phyloP scores from a whole-genome alignment of 768 basidiomycete species.

The Suillus luteus region DNA sequence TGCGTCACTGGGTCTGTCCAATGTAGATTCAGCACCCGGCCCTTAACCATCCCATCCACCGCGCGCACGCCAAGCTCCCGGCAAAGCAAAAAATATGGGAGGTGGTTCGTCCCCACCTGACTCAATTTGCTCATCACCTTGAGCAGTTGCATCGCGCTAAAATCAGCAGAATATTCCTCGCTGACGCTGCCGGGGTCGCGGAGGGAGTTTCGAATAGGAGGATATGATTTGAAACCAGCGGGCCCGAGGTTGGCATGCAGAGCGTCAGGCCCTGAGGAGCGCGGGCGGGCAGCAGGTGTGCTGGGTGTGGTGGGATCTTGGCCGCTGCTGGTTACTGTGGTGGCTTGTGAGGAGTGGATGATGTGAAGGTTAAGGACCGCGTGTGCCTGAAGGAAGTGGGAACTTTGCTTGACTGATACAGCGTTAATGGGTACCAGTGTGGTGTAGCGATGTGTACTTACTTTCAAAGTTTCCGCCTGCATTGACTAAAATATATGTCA shows the following conservation, averaged over 20 bases:
- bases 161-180: conserved; percentile 62
- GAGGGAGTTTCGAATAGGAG: conserved; percentile 35
- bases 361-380: conserved; percentile 83
- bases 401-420: conserved; percentile 67
- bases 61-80: conserved; percentile 81
- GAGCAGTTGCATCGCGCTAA: conserved; percentile 77
- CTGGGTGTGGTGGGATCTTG: conserved; percentile 35
- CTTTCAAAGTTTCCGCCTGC: conserved; percentile 71
- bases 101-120: conserved; percentile 58
- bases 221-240: conserved; percentile 64
- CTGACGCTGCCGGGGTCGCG: conserved; percentile 23
- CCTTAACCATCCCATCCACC: conserved; percentile 84
- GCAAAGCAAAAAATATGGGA: conserved; percentile 82
- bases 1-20: conserved; percentile 74
- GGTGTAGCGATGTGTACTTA: conserved; percentile 37
- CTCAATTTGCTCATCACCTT: conserved; percentile 81
- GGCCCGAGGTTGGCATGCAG: conserved; percentile 61
- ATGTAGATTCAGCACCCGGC: conserved; percentile 69
- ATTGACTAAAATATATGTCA: conserved; percentile 53
- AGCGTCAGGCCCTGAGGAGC: conserved; percentile 45
- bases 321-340: conserved; percentile 22
- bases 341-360: conserved; percentile 74
- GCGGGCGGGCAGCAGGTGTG: conserved; percentile 35
- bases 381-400: conserved; percentile 85
- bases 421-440: conserved; percentile 10